phyloP scores from a whole-genome alignment of 176 grass and related monocot genomes.

The Cenchrus americanus region DNA sequence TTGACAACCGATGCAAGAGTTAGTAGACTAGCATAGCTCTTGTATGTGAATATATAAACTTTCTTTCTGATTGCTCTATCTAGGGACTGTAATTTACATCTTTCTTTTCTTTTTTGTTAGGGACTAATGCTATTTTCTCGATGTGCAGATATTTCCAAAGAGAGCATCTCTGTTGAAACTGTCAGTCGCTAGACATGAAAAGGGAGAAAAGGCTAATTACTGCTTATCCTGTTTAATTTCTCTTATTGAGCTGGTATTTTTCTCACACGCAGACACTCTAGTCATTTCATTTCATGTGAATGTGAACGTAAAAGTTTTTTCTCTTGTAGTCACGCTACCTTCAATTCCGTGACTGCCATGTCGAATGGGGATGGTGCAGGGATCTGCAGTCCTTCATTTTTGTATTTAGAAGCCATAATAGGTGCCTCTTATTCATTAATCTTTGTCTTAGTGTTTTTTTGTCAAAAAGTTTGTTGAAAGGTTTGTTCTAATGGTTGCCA shows the following conservation, averaged over 20 bases:
- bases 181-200: conserved; percentile 49
- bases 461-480: conserved; percentile 9
- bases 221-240: conserved; percentile 92
- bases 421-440: conserved; percentile 50
- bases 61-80: not conserved
- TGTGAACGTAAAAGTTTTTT: conserved; percentile 30
- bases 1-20: not conserved
- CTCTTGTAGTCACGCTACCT: conserved; percentile 70
- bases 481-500: not conserved
- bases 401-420: conserved; percentile 83
- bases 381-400: conserved; percentile 95
- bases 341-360: conserved; percentile 69
- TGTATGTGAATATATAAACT: not conserved
- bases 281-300: not conserved
- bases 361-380: conserved; percentile 99
- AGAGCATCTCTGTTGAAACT: conserved; percentile 65
- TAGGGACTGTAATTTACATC: not conserved
- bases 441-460: not conserved
- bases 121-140: conserved; percentile 33
- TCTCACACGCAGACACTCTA: conserved; percentile 1
- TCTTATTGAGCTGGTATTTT: conserved; percentile 82
- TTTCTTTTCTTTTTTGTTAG: conserved; percentile 33
- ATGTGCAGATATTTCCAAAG: conserved; percentile 71
- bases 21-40: not conserved
- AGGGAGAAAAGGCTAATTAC: conserved; percentile 68